These are phyloP conservation scores for Bryoglossum gracile DNA, from an alignment of 495 filamentous ascomycete genomes.

Conservation along the genomic window DNA sequence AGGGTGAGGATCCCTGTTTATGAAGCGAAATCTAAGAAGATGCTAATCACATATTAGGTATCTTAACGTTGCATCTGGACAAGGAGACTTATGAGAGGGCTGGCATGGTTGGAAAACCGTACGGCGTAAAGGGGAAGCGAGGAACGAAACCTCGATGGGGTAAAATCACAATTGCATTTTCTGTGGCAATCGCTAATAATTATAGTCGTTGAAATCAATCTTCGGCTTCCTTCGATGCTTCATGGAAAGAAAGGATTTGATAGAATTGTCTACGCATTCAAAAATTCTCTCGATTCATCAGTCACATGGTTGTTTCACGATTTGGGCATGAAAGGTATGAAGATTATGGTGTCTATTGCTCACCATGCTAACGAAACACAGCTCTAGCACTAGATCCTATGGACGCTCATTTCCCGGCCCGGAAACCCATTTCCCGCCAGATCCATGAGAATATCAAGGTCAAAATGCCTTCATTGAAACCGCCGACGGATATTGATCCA, in stretches of 20 bases:
- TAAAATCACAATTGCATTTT: constrained; percentile 22
- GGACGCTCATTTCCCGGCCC: constrained; percentile 44
- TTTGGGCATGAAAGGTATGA: constrained; percentile 33
- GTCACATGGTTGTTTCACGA: constrained; percentile 80
- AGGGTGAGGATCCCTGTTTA: constrained; percentile 42
- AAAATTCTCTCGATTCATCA: constrained; percentile 66
- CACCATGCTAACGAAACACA: constrained; percentile 17
- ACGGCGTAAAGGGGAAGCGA: constrained; percentile 47
- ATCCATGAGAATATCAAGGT: constrained; percentile 30
- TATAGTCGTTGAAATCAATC: constrained; percentile 72
- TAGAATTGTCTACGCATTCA: constrained; percentile 74
- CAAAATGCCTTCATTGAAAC: constrained; percentile 43
- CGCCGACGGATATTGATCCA: constrained; percentile 32
- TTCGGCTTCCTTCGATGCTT: constrained; percentile 73
- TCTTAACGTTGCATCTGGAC: constrained; percentile 69
- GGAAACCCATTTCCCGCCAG: constrained; percentile 31
- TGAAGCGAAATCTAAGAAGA: not conserved
- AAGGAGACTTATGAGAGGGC: constrained; percentile 81
- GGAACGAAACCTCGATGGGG: constrained; percentile 45
- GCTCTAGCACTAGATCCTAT: constrained; percentile 44
- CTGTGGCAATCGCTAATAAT: constrained; percentile 3
- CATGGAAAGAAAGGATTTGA: constrained; percentile 91
- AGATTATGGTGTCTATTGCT: constrained; percentile 17
- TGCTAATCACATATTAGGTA: constrained; percentile 38
- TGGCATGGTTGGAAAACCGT: constrained; percentile 70